Base-by-base conservation (phyloP, 2,329 filamentous ascomycete species). In the Colletotrichum trifolii region DNA sequence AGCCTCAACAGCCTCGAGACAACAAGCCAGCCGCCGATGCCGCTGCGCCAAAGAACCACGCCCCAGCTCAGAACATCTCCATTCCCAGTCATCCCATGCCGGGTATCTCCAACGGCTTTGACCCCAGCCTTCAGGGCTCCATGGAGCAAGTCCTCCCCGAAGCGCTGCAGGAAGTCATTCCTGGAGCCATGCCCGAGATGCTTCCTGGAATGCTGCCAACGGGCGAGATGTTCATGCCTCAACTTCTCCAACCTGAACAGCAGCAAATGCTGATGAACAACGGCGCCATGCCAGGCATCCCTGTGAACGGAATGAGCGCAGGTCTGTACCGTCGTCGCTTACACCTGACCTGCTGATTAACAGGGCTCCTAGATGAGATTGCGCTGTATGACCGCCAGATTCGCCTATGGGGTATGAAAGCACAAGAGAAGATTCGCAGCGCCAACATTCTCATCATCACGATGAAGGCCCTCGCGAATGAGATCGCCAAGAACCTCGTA, bases 321-420 rank as follows among this genome's bases (percentile, higher is more conserved):
- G 74, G 74, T 73, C 66, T 64, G 72, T 34, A 36, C 6, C 33
- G 15, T 35, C 17, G 49, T 55, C 49, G 25, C 50, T 53, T 25
- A 17, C 40, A 25, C 4, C 40, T 11, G 45, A 15, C 7, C 12
- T 11, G 38, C 33, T 33, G 15, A 10, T 48, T 68, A 43, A 66
- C 53, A 25, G 59, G 59, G 40, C 57, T 65, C 48, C 25, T 66
- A 93, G 96, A 98, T 78, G 96, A 99, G 75, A 97, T 98, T 73
- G 96, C 95, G 12, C 88, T 98, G 6, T 99, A 99, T 76, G 96
- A 99, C 79, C 90, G 96, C 54, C 96, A 99, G 77, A 97, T 99
- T 73, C 91, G 96, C 58, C 89, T 99, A 36, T 99, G 96, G 96
- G 96, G 96, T 47, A 92, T 98, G 74, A 90, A 96, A 73, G 96